Evolutionary conservation across 805 yeast genomes (phyloP).

Genomic region (Nakazawaea molendinolei): DNA sequence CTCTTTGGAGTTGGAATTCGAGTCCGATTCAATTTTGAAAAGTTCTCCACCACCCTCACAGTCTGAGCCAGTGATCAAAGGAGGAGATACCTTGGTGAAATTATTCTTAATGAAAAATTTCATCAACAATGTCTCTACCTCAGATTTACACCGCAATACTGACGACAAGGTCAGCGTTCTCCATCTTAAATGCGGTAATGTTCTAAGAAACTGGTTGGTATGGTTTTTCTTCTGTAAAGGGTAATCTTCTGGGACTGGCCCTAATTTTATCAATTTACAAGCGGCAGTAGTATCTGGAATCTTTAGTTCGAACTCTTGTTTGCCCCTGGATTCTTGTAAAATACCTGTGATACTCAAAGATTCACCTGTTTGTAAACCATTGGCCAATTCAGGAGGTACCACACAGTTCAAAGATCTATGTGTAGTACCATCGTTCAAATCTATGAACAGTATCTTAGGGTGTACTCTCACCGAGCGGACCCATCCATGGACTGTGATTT

Average conservation of each 20-base stretch:
- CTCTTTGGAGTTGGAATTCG: slow-evolving; percentile 20
- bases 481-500: slow-evolving; percentile 60
- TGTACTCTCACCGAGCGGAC: slow-evolving; percentile 64
- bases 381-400: slow-evolving; percentile 31
- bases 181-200: slow-evolving; percentile 73
- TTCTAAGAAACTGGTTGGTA: slow-evolving; percentile 58
- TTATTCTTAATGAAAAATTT: slow-evolving; percentile 46
- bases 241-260: slow-evolving; percentile 54
- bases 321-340: slow-evolving; percentile 40
- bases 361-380: slow-evolving; percentile 31
- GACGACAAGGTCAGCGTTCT: slow-evolving; percentile 61
- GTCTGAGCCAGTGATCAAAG: slow-evolving; percentile 80
- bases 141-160: slow-evolving; percentile 66
- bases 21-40: slow-evolving; percentile 46
- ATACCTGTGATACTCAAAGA: slow-evolving; percentile 23
- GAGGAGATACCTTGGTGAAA: slow-evolving; percentile 76
- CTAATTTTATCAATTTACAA: slow-evolving; percentile 40
- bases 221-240: slow-evolving; percentile 83
- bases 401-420: slow-evolving; percentile 49
- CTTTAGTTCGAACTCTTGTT: slow-evolving; percentile 44
- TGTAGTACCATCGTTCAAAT: slow-evolving; percentile 72
- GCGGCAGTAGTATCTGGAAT: slow-evolving; percentile 19
- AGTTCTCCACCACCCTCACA: slow-evolving; percentile 98
- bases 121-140: slow-evolving; percentile 45
- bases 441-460: slow-evolving; percentile 76